Conservation (phyloP, 2,329 filamentous ascomycete species). For the Alternaria dauci region DNA sequence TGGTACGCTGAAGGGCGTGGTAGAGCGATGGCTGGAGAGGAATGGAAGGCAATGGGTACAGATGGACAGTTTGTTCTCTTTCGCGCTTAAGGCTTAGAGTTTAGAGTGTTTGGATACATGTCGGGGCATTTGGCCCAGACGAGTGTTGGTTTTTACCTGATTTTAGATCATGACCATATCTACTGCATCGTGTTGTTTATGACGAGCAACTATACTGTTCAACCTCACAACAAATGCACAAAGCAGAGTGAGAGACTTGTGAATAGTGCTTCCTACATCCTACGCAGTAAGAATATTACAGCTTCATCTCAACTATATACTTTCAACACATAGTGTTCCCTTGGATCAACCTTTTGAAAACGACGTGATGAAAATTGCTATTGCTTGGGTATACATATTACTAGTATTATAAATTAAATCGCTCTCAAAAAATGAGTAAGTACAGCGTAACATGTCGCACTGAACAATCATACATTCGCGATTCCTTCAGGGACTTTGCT, state of each 20-base stretch:
- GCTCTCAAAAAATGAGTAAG: conserved; percentile 3
- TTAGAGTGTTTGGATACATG: conserved; percentile 1
- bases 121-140: not conserved
- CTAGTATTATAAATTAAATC: conserved; percentile 14
- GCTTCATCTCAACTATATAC: no score
- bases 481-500: conserved; percentile 16
- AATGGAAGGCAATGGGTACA: conserved; percentile 92
- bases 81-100: conserved; percentile 53
- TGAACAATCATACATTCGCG: conserved; percentile 18
- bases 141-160: not conserved
- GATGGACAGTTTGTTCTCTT: conserved; percentile 86
- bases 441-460: not conserved
- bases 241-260: no score
- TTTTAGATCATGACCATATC: conserved; percentile 8
- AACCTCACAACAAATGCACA: no score
- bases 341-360: conserved; percentile 8
- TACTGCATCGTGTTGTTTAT: conserved; percentile 2
- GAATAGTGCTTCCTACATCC: no score
- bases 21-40: conserved; percentile 86
- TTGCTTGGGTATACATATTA: conserved; percentile 24
- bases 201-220: no score
- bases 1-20: conserved; percentile 75
- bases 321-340: not conserved
- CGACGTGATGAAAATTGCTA: conserved; percentile 4
- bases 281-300: no score